Conservation (phyloP, 2,329 filamentous ascomycete genomes). For the Microsporum ferrugineum region DNA sequence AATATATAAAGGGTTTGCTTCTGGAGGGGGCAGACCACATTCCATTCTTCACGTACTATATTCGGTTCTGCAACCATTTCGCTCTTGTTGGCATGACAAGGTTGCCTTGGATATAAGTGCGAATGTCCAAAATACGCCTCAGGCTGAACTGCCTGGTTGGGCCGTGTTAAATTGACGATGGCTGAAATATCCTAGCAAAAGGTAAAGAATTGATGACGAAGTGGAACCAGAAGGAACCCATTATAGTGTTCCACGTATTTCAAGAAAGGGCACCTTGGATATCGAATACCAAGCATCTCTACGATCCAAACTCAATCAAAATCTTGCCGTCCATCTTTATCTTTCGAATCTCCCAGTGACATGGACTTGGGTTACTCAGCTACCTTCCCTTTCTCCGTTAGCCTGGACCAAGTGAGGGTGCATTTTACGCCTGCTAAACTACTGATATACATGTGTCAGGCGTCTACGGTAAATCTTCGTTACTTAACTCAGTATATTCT, state of each 20-base stretch:
- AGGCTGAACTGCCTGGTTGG: background rate
- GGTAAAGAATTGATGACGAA: background rate
- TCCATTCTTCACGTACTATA: background rate
- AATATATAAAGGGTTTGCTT: background rate
- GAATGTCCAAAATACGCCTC: background rate
- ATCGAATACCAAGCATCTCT: conserved; percentile 3
- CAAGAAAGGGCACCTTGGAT: background rate
- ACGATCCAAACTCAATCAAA: background rate
- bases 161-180: background rate
- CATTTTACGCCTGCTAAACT: background rate
- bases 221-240: conserved; percentile 4
- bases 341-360: conserved; percentile 12
- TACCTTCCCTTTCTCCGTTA: background rate
- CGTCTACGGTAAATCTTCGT: background rate
- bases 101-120: background rate
- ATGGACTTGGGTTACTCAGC: conserved; percentile 11
- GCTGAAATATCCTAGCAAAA: conserved; percentile 1
- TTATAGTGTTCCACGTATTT: conserved; percentile 6
- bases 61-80: background rate
- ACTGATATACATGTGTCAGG: background rate
- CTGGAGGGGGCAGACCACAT: background rate
- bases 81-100: background rate
- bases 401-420: background rate
- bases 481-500: background rate
- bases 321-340: background rate